A percentile compares a stretch with the other conserved stretches of the same genome.
phyloP scores from a whole-genome alignment of 2,329 filamentous ascomycete species.

The Aspergillus sp. region DNA sequence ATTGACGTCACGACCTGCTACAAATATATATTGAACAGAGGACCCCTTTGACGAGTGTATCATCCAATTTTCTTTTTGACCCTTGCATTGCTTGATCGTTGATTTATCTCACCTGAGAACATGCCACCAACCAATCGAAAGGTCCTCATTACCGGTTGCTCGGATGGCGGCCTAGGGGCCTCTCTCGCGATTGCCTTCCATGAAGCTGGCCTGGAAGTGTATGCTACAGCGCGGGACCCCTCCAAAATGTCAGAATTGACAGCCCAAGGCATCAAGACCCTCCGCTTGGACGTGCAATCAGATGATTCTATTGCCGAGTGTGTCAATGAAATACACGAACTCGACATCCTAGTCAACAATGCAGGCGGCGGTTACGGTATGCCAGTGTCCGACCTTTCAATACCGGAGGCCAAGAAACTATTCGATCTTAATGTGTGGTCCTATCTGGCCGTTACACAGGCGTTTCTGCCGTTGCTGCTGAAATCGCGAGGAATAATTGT shows the following conservation, averaged over 20 bases:
- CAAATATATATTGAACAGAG: too few species aligned
- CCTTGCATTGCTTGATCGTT: too few species aligned
- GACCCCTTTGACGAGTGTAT: too few species aligned
- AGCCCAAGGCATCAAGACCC: slow-evolving; percentile 16
- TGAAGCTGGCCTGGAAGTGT: slow-evolving; percentile 27
- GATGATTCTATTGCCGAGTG: slow-evolving; percentile 22
- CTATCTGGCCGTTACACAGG: slow-evolving; percentile 28
- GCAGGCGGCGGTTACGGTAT: slow-evolving; percentile 28
- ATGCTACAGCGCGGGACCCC: slow-evolving; percentile 29
- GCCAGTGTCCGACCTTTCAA: slow-evolving; percentile 31
- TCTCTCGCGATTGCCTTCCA: slow-evolving; percentile 32
- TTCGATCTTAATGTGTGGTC: slow-evolving; percentile 40
- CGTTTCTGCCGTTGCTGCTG: slow-evolving; percentile 26
- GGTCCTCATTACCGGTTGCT: slow-evolving; percentile 35
- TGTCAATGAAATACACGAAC: slow-evolving; percentile 17
- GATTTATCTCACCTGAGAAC: too few species aligned
- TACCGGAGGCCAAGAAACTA: slow-evolving; percentile 27
- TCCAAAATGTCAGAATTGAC: slow-evolving; percentile 23
- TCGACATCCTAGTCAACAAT: slow-evolving; percentile 40
- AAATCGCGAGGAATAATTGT: slow-evolving; percentile 16
- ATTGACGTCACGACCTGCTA: too few species aligned
- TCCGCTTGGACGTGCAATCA: slow-evolving; percentile 27
- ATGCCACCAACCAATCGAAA: neutral
- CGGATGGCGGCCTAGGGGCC: slow-evolving; percentile 32
- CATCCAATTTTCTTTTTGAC: too few species aligned